Percentiles rank a stretch among this genome's conserved stretches.
These are phyloP conservation scores for Ganoderma leucocontextum DNA, from an alignment of 1,284 basidiomycete species.

Conservation along the genomic window DNA sequence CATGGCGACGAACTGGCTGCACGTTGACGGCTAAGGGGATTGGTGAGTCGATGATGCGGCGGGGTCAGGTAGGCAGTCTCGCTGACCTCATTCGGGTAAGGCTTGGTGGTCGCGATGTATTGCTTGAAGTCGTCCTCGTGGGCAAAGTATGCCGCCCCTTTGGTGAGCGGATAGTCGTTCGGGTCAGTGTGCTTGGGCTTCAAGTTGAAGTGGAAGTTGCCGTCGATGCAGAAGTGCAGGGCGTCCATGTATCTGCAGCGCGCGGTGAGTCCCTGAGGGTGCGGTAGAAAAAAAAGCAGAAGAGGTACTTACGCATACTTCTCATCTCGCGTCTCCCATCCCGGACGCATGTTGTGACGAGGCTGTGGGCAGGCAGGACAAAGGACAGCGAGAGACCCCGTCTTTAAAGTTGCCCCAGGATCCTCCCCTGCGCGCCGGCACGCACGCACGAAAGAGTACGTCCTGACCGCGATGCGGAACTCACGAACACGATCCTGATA, in stretches of 20 bases:
- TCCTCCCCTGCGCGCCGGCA: constrained; percentile 7
- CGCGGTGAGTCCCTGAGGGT: no score
- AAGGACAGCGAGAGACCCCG: background rate
- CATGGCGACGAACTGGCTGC: constrained; percentile 20
- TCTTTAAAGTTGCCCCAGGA: background rate
- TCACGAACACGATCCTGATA: constrained; percentile 33
- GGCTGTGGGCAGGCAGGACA: background rate
- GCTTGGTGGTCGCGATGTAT: background rate
- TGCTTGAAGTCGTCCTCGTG: constrained; percentile 19
- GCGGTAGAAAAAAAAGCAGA: no score
- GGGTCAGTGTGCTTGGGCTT: constrained; percentile 19
- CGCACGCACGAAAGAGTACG: constrained; percentile 18
- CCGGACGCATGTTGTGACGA: background rate
- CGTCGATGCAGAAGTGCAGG: constrained; percentile 17
- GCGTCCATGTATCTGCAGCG: constrained; percentile 22
- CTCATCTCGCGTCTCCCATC: background rate
- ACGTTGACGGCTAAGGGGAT: background rate
- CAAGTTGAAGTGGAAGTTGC: constrained; percentile 26
- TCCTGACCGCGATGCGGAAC: constrained; percentile 21
- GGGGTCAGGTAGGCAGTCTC: no score
- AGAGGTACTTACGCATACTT: background rate
- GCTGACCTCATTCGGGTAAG: constrained; percentile 7
- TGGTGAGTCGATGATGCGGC: background rate
- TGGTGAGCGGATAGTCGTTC: constrained; percentile 16
- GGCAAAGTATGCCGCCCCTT: constrained; percentile 18